A percentile compares a stretch with the other conserved stretches of the same genome.
These are phyloP conservation scores for Pelargonium nanum DNA, from an alignment of 345 rosid species.

Conservation along the genomic window DNA sequence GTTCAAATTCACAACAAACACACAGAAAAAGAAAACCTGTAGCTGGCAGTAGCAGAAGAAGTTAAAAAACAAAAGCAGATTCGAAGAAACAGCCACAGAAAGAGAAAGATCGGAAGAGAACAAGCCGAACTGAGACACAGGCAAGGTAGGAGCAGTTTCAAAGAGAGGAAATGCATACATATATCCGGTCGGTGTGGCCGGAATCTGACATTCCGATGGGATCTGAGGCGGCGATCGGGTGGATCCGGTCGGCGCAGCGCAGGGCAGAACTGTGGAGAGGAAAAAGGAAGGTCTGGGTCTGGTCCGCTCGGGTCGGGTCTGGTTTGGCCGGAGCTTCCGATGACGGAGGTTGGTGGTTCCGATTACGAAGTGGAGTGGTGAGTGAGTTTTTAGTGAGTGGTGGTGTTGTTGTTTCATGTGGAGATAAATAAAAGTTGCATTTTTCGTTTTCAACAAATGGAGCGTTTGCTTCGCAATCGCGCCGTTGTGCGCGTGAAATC, in stretches of 20 bases:
- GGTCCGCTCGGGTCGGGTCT: no score
- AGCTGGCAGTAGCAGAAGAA: background rate
- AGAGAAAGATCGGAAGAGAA: background rate
- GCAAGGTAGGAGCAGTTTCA: no score
- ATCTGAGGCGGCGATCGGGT: background rate
- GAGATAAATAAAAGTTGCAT: no score
- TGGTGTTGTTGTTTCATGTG: background rate
- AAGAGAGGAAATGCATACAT: no score
- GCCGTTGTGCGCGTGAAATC: background rate
- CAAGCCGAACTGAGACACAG: no score
- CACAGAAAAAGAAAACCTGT: constrained; percentile 2
- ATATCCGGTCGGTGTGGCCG: no score
- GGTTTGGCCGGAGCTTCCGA: no score
- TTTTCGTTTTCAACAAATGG: background rate
- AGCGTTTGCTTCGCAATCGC: background rate
- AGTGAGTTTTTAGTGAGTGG: background rate
- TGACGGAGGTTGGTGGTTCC: no score
- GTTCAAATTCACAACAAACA: background rate
- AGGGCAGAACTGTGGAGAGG: no score
- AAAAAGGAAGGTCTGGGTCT: no score
- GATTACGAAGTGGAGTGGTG: background rate
- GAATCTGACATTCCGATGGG: background rate
- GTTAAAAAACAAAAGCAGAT: background rate
- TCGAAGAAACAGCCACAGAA: background rate
- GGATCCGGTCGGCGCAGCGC: background rate